Base-by-base conservation (phyloP, 2,329 filamentous ascomycete genomes). In the Cladosporium austrohemisphaericum region DNA sequence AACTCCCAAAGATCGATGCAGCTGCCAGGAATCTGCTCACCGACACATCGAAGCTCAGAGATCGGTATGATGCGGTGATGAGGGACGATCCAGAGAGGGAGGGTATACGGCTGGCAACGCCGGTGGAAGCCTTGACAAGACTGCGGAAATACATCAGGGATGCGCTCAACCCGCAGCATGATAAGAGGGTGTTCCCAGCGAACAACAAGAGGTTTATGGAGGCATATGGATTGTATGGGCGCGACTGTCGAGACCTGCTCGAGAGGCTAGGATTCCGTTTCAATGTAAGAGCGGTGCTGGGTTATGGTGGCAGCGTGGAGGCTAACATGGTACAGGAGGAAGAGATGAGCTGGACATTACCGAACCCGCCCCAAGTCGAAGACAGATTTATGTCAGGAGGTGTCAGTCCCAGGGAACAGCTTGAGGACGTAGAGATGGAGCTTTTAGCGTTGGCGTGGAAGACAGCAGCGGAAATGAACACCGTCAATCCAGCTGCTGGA, bases 151-250 rank as follows among this genome's bases (percentile, higher is more conserved):
- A 86, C 60, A 67, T 86, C 44, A 69, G 61, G 8, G 83, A 87
- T 65, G 73, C 79, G 7, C 65, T 81, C 49, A 71, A 73, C 36
- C 68, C 75, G 16, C 64, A 66, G 5, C 71, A 75, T 38, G 73
- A 72, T 26, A 76, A 74, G 57, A 75, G 75, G 55, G 65, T 71
- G 36, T 82, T 86, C 56, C 76, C 77, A 4, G 69, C 76, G 6
- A 65, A 75, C 13, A 86, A 87, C 60, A 82, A 83, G 61, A 77
- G 78, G 50, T 87, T 85, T 56, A 71, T 80, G 57, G 72, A 80
- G 53, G 77, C 77, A 2, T 84, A 86, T 62, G 83, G 80, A 8
- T 6, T 57, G 5, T 49, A 54, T 25, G 63, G 64, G 13, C 68
- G 75, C 33, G 80, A 84, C 41, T 86, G 82, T 61, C 72, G 75